Base-by-base conservation (phyloP, 257 asterid genomes). In the Dorcoceras hygrometricum region DNA sequence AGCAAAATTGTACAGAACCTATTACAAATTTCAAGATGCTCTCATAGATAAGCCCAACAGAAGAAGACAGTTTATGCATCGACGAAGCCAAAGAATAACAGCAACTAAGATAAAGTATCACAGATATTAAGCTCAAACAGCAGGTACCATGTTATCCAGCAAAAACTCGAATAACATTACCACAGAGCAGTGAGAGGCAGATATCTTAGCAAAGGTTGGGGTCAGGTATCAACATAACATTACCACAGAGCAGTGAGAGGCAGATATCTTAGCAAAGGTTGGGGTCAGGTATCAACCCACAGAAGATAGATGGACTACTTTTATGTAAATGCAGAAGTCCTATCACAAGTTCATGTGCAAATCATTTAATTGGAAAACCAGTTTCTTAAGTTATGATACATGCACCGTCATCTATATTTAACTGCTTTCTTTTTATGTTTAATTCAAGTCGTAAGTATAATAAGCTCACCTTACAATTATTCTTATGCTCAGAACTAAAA, bases 401-500 rank as follows among this genome's bases (percentile, higher is more conserved):
- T 46, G 43, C 51, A 43, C 29, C 57, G 55, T 18, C 48, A 59
- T 66, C 50, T 8, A 19, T 46, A 54, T 24, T 39, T 2, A 62
- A 32, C 6, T 31, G 26, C 3, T 31, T 18, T 32, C 50, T 62
- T 34, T 34, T 43, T 8, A 46, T 16, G 8, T 46, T 46, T 46
- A 16, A 63, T 53, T 50, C 32, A 8, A 23, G 25, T 32, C 26
- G 20, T 23, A 39, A 4, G 48, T 57, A 59, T 64, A 59, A 55
- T 61, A 34, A 12, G 26, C 23, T 7, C 8, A 46, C 67, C 60
- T 60, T 56, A 55, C 62, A 36, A 19, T 25, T 54, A 67, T 31
- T 65, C 19, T 55, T 28, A 57, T 39, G 68, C 70, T 59, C 62
- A 8, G 20, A 55, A 68, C 43, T 31, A 64, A 68, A 63, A 57